A percentile compares a stretch with the other conserved stretches of the same genome.
Conservation (phyloP, 2,329 filamentous ascomycete species). For the Aspergillus hortae region DNA sequence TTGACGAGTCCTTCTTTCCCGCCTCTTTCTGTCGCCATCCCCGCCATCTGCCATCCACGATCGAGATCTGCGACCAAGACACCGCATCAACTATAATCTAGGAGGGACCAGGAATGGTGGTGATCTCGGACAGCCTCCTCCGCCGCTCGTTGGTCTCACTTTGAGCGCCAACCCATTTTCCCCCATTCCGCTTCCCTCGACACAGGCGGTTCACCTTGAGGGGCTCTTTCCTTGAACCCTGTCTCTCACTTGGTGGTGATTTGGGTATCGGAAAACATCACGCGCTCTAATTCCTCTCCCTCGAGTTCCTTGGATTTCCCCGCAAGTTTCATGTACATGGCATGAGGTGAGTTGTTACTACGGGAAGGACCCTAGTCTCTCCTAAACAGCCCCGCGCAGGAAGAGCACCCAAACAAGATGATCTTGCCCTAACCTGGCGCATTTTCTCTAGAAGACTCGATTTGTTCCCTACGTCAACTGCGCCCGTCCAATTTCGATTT, state of each 20-base stretch:
- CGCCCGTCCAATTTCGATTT: background rate
- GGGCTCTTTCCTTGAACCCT: background rate
- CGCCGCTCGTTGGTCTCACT: slow-evolving; percentile 34
- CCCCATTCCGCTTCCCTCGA: slow-evolving; percentile 13
- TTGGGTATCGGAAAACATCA: slow-evolving; percentile 3
- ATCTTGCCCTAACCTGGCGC: slow-evolving; percentile 1
- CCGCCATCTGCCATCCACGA: background rate
- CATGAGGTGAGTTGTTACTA: slow-evolving; percentile 20
- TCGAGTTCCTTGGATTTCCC: slow-evolving; percentile 15
- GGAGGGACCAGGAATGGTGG: slow-evolving; percentile 26
- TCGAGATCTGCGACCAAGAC: background rate
- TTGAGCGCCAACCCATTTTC: slow-evolving; percentile 23
- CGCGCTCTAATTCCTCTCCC: slow-evolving; percentile 12
- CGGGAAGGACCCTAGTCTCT: slow-evolving; percentile 12
- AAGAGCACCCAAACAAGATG: background rate
- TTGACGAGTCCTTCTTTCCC: slow-evolving; percentile 1
- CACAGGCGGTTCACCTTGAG: slow-evolving; percentile 12
- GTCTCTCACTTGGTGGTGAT: background rate
- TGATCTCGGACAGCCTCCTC: slow-evolving; percentile 30
- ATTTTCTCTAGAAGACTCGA: background rate
- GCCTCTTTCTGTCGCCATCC: background rate
- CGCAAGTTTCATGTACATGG: slow-evolving; percentile 24
- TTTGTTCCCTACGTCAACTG: background rate
- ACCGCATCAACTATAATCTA: slow-evolving; percentile 4
- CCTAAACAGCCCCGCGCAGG: slow-evolving; percentile 14